Base-by-base conservation (phyloP, 345 rosid genomes). In the Anacardium occidentale region DNA sequence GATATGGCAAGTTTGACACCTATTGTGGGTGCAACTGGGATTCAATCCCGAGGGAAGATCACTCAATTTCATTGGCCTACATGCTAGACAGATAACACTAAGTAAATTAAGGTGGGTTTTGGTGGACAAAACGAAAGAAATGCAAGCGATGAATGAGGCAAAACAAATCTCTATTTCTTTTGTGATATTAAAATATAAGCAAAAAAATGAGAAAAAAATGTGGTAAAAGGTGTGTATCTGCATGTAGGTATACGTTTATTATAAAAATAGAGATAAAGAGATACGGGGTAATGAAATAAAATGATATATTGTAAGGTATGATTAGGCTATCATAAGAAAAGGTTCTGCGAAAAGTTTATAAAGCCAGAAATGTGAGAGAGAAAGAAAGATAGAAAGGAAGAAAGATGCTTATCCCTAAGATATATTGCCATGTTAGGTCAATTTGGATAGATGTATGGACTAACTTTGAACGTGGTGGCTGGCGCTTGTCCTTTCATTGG, bases 41-140 rank as follows among this genome's bases (percentile, higher is more conserved):
- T 73, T 77, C 86, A 78, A 87, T 87, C 86, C 86, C 82, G 68
- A 84, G 79, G 69, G 66, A 63, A 59, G 74, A 74, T 71, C 37
- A 32, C 45, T 63, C 59, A 32, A 34, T 18, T 64, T 69, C 47
- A 29, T 79, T 74, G 51, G 70, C 61, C 71, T 74, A 53, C 54
- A 5, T 37, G 42, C 1, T 37, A 37, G 42, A 37, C 42, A 37
- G 42, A 37, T 37, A 37, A 37, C 42, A 37, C 42, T 37, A 32
- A 37, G 32, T 66, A 15, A 32, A 21, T 6, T 18, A 56, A 56
- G 26, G 13, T 56, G 61, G 29, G 14, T 56, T 21, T 56, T 56
- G 12, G 4, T 21, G 15, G 26, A 56, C 61, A 56, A 22, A 11
- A 5, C 8, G 14, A 22, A 56, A 24, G 26, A 56, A 56, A 56